Evolutionary conservation across 495 filamentous ascomycete genomes (phyloP), one percentile per base, ranked within the genome.

Genomic region (Aspergillus cristatus): DNA sequence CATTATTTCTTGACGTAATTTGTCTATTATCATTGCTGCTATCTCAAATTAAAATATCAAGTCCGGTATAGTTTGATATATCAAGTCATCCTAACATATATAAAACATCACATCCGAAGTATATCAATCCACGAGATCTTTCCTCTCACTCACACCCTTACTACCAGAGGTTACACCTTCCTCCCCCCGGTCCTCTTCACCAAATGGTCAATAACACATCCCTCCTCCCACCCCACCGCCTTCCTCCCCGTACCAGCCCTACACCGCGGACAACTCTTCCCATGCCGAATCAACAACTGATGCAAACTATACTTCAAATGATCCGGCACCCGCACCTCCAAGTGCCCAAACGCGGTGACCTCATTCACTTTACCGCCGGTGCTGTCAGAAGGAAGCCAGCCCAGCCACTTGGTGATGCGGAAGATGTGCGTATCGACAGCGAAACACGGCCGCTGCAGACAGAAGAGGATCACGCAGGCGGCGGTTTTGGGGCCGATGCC

Each of bases 401-500:
- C 76, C 0, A 98, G 74, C 79, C 87, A 94, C 38, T 78, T 80
- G 50, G 76, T 79, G 39, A 94, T 74, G 14, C 86, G 78, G 53
- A 79, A 79, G 43, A 91, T 85, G 47, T 90, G 86, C 0, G 86
- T 93, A 47, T 91, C 86, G 1, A 93, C 86, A 0, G 86, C 85
- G 48, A 90, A 89, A 53, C 79, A 81, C 0, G 84, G 81, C 10
- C 75, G 72, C 45, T 75, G 75, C 16, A 93, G 71, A 55, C 84
- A 88, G 55, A 93, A 93, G 2, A 90, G 67, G 10, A 82, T 59
- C 11, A 90, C 83, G 46, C 91, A 98, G 6, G 85, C 81, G 3
- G 89, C 83, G 1, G 89, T 94, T 62, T 98, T 98, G 37, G 85
- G 79, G 0, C 89, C 91, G 41, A 97, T 84, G 3, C 90, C 91